Evolutionary conservation across 257 asterid species (phyloP).

Genomic region (Solanum peruvianum): DNA sequence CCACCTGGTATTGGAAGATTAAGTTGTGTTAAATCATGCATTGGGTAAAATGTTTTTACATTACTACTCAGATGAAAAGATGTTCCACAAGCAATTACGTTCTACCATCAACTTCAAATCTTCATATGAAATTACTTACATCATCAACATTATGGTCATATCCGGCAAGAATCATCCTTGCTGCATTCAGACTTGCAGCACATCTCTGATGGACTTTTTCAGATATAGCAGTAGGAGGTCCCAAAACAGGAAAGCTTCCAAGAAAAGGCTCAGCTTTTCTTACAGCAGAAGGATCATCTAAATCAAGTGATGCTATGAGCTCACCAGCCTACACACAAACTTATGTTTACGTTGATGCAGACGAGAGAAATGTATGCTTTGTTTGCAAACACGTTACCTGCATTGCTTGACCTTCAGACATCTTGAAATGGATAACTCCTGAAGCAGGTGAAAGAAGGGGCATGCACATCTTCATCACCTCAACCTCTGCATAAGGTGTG

Average conservation of each 20-base stretch:
- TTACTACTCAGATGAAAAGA: not conserved
- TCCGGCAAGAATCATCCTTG: conserved; percentile 98
- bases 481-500: conserved; percentile 93
- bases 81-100: not conserved
- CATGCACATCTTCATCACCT: conserved; percentile 99
- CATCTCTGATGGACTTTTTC: conserved; percentile 97
- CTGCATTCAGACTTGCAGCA: conserved; percentile 93
- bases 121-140: conserved; percentile 30
- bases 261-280: conserved; percentile 93
- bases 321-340: conserved; percentile 68
- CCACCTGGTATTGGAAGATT: conserved; percentile 51
- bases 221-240: conserved; percentile 94
- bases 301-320: conserved; percentile 91
- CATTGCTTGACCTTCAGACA: conserved; percentile 99
- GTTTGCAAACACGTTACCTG: conserved; percentile 48
- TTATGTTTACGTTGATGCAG: not conserved
- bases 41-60: not conserved
- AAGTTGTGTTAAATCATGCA: not conserved
- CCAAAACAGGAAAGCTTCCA: conserved; percentile 84
- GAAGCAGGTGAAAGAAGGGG: conserved; percentile 99
- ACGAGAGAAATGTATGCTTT: not conserved
- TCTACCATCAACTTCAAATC: not conserved
- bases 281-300: conserved; percentile 98
- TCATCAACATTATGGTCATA: conserved; percentile 90
- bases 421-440: conserved; percentile 61